Evolutionary conservation across 768 basidiomycete species (phyloP).

Genomic region (Dentipellis sp.): DNA sequence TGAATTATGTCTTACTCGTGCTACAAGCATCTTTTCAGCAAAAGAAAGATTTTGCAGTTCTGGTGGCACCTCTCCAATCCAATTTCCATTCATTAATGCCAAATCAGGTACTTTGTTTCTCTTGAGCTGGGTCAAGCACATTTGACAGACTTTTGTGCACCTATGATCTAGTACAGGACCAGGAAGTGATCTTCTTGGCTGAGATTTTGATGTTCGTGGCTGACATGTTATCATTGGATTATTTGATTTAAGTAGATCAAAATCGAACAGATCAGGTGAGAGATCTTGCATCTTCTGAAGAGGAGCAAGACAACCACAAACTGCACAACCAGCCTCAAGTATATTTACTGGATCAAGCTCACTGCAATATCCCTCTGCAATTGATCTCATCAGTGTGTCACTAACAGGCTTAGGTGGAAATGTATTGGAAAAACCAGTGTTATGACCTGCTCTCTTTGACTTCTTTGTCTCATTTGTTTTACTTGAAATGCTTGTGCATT

Average conservation of each 20-base stretch:
- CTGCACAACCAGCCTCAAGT: neutral
- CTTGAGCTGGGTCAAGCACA: neutral
- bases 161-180: neutral
- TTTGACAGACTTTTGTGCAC: neutral
- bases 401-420: neutral
- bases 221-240: neutral
- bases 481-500: too few relatives aligned
- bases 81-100: too few relatives aligned
- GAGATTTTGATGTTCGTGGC: neutral
- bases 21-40: constrained; percentile 23
- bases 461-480: neutral
- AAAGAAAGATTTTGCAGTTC: constrained; percentile 20
- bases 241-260: neutral
- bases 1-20: constrained; percentile 19
- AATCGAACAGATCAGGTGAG: neutral
- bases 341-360: neutral
- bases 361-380: neutral
- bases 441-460: too few relatives aligned
- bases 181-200: neutral
- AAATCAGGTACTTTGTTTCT: constrained; percentile 14
- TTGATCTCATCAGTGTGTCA: neutral
- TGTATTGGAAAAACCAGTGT: too few relatives aligned
- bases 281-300: neutral
- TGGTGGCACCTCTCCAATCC: constrained; percentile 26
- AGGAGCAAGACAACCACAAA: neutral